Base-by-base conservation (phyloP, 495 filamentous ascomycete genomes). In the Aspergillus haitiensis region DNA sequence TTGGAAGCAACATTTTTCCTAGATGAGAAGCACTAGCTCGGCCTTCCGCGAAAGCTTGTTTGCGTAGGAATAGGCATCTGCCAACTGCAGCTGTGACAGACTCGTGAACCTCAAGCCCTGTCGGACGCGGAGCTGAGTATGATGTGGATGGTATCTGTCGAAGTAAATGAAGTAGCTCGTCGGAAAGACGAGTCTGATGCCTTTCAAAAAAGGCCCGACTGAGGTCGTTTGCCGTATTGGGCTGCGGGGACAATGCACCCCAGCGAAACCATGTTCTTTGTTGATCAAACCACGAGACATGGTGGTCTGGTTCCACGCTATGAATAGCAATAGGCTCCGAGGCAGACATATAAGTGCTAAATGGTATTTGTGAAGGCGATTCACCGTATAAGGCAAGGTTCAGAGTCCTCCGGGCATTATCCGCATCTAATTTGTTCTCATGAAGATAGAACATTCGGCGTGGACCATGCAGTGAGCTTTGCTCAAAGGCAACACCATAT, bases 221-320 rank as follows among this genome's bases (percentile, higher is more conserved):
- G 3, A 61, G 37, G 6, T 16, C 18, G 36, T 57, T 64, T 31
- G 60, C 40, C 45, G 51, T 57, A 2, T 52, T 37, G 6, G 61
- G 33, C 42, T 70, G 64, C 15, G 61, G 51, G 5, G 70, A 62
- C 8, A 72, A 66, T 61, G 72, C 66, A 32, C 66, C 67, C 77
- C 75, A 79, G 46, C 77, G 68, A 57, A 76, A 73, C 77, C 77
- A 79, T 35, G 59, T 34, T 40, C 71, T 72, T 49, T 68, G 59
- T n/a, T 63, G 61, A 47, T 77, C 68, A 52, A 69, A 64, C 70
- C 72, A 78, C 7, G 70, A 61, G 7, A 54, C 56, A 58, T 58
- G 65, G 35, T 45, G 16, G 15, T 64, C 69, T 9, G 65, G 56
- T 31, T 59, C 60, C 36, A 72, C 59, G 39, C 51, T 52, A 27